Evolutionary conservation across 2,329 filamentous ascomycete species (phyloP).

Genomic region (Botryotinia narcissicola): DNA sequence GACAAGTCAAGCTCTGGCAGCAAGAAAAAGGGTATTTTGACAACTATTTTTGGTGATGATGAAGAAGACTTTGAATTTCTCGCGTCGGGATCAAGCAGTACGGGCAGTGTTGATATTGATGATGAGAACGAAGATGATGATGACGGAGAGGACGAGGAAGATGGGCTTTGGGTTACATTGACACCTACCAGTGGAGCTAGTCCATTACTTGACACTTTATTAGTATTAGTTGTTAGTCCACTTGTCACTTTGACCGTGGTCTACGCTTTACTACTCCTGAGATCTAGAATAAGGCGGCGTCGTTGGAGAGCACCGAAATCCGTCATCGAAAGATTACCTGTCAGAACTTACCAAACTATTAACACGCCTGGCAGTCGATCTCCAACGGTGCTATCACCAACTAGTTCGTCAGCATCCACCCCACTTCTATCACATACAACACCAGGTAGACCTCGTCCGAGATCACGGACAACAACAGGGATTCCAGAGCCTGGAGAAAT

Average conservation of each 20-base stretch:
- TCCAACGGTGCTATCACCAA: constrained; percentile 60
- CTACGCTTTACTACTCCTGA: constrained; percentile 81
- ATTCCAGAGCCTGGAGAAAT: constrained; percentile 52
- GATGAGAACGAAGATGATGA: constrained; percentile 42
- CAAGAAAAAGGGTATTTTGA: constrained; percentile 44
- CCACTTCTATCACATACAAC: constrained; percentile 66
- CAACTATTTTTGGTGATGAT: constrained; percentile 51
- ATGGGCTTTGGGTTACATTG: constrained; percentile 94
- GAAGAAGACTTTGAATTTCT: constrained; percentile 41
- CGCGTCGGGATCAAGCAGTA: constrained; percentile 21
- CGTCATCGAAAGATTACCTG: constrained; percentile 88
- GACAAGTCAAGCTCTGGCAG: constrained; percentile 24
- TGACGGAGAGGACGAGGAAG: constrained; percentile 50
- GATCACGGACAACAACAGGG: constrained; percentile 64
- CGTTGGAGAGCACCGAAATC: constrained; percentile 98
- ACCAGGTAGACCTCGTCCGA: constrained; percentile 54
- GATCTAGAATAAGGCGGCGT: constrained; percentile 82
- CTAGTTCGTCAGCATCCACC: constrained; percentile 69
- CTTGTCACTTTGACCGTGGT: constrained; percentile 90
- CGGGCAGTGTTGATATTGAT: constrained; percentile 24
- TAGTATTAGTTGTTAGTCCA: constrained; percentile 95
- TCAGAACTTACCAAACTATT: constrained; percentile 91
- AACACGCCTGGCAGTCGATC: constrained; percentile 57
- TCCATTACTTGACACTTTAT: constrained; percentile 91
- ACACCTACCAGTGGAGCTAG: constrained; percentile 86